Evolutionary conservation across 306 rosid species (phyloP), one percentile per base, ranked within the genome.

Genomic region (Trifolium repens): DNA sequence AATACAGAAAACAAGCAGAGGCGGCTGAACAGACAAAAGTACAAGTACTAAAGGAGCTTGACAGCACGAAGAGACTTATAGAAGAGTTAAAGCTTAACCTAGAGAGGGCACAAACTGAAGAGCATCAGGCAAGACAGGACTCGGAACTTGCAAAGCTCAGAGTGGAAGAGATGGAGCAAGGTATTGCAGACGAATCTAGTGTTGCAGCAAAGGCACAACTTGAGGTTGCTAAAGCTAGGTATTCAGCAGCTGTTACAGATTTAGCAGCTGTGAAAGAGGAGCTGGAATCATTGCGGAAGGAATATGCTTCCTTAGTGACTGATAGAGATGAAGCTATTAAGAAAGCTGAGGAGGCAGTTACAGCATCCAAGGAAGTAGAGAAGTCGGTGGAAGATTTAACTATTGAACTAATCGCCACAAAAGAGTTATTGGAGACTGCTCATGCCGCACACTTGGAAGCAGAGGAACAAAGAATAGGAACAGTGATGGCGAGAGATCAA

Each of bases 81-180:
- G 99, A 92, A 85, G 99, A 96, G 74, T 80, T 96, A 75, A 96
- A 96, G 81, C 94, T 96, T 69, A 92, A 89, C 83, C 88, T 96
- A 15, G 99, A 92, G 83, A 91, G 97, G 79, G 97, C 97, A 80
- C 92, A 92, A 78, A 96, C 98, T 13, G 99, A 96, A 84, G 98
- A 92, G 87, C 88, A 71, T 42, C 97, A 96, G 77, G 99, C 97
- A 78, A 93, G 83, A 77, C 99, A 96, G 78, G 99, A 96, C 85
- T 92, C 98, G 0, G 99, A 96, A 74, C 99, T 96, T 72, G 96
- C 97, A 43, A 88, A 89, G 87, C 99, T 96, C 67, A 88, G 99
- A 82, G 99, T 96, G 80, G 98, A 92, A 86, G 99, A 96, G 89
- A 90, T 96, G 97, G 99, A 96, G 88, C 98, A 96, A 83, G 99